Evolutionary conservation across 2,329 filamentous ascomycete genomes (phyloP), one percentile per base, ranked within the genome.

Genomic region (Penicillium concentricum): DNA sequence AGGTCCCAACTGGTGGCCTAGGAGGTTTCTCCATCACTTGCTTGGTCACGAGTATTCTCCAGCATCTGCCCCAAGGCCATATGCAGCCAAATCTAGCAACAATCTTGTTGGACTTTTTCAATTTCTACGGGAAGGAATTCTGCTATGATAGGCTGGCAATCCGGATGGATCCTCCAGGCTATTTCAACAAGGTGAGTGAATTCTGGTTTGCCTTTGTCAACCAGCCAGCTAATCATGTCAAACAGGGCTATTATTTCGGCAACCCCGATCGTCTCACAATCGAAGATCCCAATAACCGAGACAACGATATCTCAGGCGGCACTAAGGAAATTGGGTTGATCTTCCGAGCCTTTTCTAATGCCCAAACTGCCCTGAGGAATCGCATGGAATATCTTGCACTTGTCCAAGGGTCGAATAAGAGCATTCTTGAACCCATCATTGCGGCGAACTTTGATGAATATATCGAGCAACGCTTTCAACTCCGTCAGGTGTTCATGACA

Each of bases 21-120:
- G 94, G 94, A 52, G 94, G 94, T 3, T 97, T 97, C 71, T 91
- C 92, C 1, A 89, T 96, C 61, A 97, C 93, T 54, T 99, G 94
- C 78, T 81, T 99, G 60, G 90, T 97, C 6, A 90, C 94, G 57
- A 94, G 90, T 78, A 86, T 96, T 74, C 77, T 97, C 45, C 90
- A 96, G 70, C 81, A 90, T 62, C 85, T 92, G 79, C 90, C 91
- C 10, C 82, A 87, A 59, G 79, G 87, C 1, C 85, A 90, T 5
- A 79, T 83, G 1, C 80, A 86, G 37, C 81, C 87, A 47, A 87
- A 95, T 64, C 82, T 96, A 1, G 92, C 92, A 13, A 84, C 92
- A 64, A 79, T 95, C 51, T 80, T 99, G 10, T 84, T 97, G 74
- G 86, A 92, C 59, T 97, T 99, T 71, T 84, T 99, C 28, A 85